Evolutionary conservation across 257 asterid species (phyloP).

Genomic region (Nicotiana obtusifolia): DNA sequence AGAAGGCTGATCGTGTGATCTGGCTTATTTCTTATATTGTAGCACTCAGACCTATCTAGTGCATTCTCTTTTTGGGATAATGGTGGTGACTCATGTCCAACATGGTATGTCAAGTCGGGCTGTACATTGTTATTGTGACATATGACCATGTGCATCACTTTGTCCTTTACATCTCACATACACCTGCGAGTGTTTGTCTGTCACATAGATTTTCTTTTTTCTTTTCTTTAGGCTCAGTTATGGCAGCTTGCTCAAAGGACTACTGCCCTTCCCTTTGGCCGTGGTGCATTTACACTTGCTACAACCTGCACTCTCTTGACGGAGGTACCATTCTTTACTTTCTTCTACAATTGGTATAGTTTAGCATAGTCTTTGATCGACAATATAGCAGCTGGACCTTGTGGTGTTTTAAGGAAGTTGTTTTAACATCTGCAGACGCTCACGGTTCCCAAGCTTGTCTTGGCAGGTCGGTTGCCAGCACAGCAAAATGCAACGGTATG

Average conservation of each 20-base stretch:
- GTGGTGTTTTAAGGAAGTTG: neutral
- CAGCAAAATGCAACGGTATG: conserved; percentile 95
- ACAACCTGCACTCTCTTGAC: conserved; percentile 86
- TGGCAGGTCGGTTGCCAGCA: conserved; percentile 96
- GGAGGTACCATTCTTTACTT: conserved; percentile 50
- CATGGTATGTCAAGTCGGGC: no score
- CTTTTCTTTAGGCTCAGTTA: conserved; percentile 63
- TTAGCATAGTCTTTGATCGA: neutral
- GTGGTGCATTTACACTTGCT: conserved; percentile 97
- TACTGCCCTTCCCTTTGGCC: conserved; percentile 95
- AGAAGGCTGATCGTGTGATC: no score
- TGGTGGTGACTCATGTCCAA: no score
- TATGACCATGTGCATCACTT: neutral
- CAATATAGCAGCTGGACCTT: neutral
- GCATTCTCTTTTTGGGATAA: no score
- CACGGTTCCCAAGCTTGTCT: conserved; percentile 90
- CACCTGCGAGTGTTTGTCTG: neutral
- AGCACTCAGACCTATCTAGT: no score
- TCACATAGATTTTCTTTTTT: neutral
- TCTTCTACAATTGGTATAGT: neutral
- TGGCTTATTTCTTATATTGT: no score
- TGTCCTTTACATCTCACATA: neutral
- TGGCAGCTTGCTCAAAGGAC: conserved; percentile 99
- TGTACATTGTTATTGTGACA: neutral
- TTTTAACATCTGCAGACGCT: conserved; percentile 62